phyloP scores from a whole-genome alignment of 306 rosid genomes.

The Dryas octopetala region DNA sequence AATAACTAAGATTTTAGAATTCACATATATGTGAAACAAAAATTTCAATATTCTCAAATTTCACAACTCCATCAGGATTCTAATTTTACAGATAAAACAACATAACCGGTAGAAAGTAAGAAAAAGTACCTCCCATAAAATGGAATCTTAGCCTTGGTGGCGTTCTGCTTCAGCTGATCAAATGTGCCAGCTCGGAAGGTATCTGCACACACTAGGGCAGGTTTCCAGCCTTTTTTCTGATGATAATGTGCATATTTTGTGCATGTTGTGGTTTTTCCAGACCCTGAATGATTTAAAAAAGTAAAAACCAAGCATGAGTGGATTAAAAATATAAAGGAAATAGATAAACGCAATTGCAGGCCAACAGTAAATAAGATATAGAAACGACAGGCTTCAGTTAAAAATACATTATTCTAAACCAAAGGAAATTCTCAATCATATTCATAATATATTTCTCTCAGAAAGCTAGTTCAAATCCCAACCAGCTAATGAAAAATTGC shows the following conservation, averaged over 20 bases:
- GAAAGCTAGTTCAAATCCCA: too few relatives aligned
- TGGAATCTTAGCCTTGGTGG: constrained; percentile 89
- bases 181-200: constrained; percentile 96
- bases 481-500: too few relatives aligned
- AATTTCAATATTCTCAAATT: not conserved
- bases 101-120: constrained; percentile 14
- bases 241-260: constrained; percentile 83
- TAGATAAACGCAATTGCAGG: too few relatives aligned
- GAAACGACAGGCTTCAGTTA: too few relatives aligned
- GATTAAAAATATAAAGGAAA: too few relatives aligned
- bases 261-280: constrained; percentile 90
- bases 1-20: not conserved
- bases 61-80: not conserved
- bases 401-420: too few relatives aligned
- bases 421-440: too few relatives aligned
- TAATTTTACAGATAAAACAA: constrained; percentile 8
- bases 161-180: constrained; percentile 93
- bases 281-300: constrained; percentile 33
- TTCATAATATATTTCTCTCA: too few relatives aligned
- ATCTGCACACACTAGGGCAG: constrained; percentile 90
- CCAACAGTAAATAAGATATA: too few relatives aligned
- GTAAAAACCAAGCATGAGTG: too few relatives aligned
- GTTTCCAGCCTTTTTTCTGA: constrained; percentile 95
- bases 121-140: constrained; percentile 80
- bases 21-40: not conserved